These are phyloP conservation scores for Melastoma malabathricum DNA, from an alignment of 345 rosid genomes.

Conservation along the genomic window DNA sequence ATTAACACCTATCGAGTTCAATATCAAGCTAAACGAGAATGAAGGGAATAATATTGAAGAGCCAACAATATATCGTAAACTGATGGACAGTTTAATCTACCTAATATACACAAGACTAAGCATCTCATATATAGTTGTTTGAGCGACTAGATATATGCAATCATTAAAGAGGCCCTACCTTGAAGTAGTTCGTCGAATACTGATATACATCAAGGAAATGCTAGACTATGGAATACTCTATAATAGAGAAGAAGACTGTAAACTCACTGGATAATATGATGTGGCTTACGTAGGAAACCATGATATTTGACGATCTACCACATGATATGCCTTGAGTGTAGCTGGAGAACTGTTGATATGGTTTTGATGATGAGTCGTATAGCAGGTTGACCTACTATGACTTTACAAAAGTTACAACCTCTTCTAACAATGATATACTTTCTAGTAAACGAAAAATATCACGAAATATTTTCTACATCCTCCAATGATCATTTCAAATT, in stretches of 20 bases:
- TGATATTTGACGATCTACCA: not conserved
- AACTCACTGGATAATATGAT: not conserved
- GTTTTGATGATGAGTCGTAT: too few species aligned
- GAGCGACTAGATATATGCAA: not conserved
- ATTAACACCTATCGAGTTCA: not conserved
- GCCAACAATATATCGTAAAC: not conserved
- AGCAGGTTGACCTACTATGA: too few species aligned
- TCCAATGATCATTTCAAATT: too few species aligned
- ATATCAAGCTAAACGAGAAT: not conserved
- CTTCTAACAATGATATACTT: too few species aligned
- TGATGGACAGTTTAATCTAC: constrained; percentile 1
- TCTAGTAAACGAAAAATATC: too few species aligned
- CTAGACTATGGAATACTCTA: not conserved
- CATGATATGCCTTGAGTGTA: not conserved
- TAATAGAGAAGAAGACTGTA: not conserved
- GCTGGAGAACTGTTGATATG: too few species aligned
- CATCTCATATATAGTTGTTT: not conserved
- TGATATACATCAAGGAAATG: not conserved
- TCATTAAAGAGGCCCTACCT: not conserved
- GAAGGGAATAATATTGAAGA: not conserved
- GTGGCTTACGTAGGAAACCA: not conserved
- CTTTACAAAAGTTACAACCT: too few species aligned
- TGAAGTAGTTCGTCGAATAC: not conserved
- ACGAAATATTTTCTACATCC: too few species aligned
- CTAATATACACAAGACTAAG: not conserved